Base-by-base conservation (phyloP, 345 rosid genomes). In the Ceriops tagal region DNA sequence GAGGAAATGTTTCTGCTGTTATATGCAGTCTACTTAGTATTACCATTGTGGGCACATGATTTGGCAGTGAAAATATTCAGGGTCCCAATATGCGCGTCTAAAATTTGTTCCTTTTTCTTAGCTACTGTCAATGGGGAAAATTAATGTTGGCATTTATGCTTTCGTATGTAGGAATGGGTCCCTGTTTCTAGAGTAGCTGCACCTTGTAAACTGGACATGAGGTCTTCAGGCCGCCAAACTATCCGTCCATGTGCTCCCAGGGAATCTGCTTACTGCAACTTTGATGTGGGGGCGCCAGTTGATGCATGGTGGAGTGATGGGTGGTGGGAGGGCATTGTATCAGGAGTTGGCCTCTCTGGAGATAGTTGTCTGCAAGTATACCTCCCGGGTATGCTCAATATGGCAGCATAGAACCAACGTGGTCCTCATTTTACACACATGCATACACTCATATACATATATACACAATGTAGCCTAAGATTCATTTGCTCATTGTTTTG, bases 221-320 rank as follows among this genome's bases (percentile, higher is more conserved):
- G 97, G 75, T 78, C 60, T 66, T 71, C 88, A 43, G 84, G 83
- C 69, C 93, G 96, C 69, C 85, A 77, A 62, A 89, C 92, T 49
- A 73, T 89, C 69, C 88, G 96, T 63, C 97, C 98, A 27, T 58
- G 75, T 37, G 90, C 92, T 65, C 79, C 81, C 53, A 71, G 75
- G 61, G 75, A 66, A 79, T 35, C 53, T 55, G 75, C 57, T 66
- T 67, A 67, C 80, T 67, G 49, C 49, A 43, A 43, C 19, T 69
- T 74, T 65, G 77, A 66, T 60, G 56, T 89, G 51, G 95, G 96
- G 62, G 58, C 75, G 63, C 86, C 96, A 56, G 92, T 95, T 67
- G 99, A 95, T 86, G 96, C 92, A 47, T 89, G 99, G 96, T 93
- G 99, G 99, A 89, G 92, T 62, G 99, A 95, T 86, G 97, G 99